Base-by-base conservation (phyloP, 257 asterid genomes). In the Salvia rosmarinus region DNA sequence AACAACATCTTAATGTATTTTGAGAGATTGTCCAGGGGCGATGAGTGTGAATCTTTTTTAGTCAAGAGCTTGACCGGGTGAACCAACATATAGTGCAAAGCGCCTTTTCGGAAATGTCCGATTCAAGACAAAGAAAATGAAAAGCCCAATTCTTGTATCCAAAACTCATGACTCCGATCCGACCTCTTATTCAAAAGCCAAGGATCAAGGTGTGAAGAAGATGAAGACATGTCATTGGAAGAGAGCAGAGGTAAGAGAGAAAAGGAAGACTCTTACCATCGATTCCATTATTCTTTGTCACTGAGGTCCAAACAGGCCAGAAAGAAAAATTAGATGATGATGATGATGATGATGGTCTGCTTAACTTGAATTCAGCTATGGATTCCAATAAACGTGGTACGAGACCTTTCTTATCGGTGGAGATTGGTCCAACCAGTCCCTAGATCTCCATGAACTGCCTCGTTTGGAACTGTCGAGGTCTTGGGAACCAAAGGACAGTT, bases 191-290 rank as follows among this genome's bases (percentile, higher is more conserved):
- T 50, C 57, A 50, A 50, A 50, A 50, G 11, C 6, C 30, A 20
- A 2, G 23, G 28, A 44, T 44, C 42, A 37, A 3, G 9, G 64
- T 25, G 42, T 30, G 19, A 57, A 57, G 64, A 57, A 56, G 6
- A 56, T 32, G 35, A 56, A 56, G 35, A 56, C 28, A 57, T 35
- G 64, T 57, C 64, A 57, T 21, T 57, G 42, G 64, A 57, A 57
- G 64, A 25, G 9, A 57, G 64, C 6, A 57, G 64, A 57, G 40
- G 64, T 57, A 57, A 14, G 49, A 35, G 47, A 37, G 20, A 20
- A 57, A 25, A 28, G 64, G 64, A 57, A 57, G 64, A 28, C 64
- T 57, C 42, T 57, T 25, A 23, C 64, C 64, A 57, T 28, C 40
- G 42, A 57, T 57, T 57, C 40, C 42, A 57, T 57, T 57, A 6